Conservation (phyloP, 208 protist species). For the Trypanosoma melophagium region DNA sequence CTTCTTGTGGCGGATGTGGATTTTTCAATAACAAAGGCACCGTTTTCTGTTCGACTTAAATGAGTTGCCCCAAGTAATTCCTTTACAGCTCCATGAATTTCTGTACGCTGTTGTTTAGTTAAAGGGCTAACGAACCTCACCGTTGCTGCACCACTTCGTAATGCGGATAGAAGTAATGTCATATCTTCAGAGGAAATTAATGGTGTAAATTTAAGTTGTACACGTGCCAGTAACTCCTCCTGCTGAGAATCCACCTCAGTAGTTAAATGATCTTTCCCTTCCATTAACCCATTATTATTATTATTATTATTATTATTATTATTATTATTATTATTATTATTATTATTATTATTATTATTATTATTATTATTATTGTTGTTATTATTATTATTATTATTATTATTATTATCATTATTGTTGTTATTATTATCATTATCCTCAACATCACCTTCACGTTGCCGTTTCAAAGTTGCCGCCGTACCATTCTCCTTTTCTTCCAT, state of each 20-base stretch:
- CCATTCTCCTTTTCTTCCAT: background rate
- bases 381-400: background rate
- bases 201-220: conserved; percentile 21
- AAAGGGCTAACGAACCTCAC: conserved; percentile 36
- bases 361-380: background rate
- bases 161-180: conserved; percentile 30
- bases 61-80: conserved; percentile 50
- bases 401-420: background rate
- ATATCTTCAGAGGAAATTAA: conserved; percentile 54
- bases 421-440: background rate
- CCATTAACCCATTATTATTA: too few species aligned
- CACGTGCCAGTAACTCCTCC: background rate
- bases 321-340: background rate
- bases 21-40: conserved; percentile 50
- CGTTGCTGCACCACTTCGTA: conserved; percentile 27
- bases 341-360: too few species aligned
- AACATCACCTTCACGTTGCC: conserved; percentile 1
- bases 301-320: background rate
- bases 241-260: background rate
- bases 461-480: conserved; percentile 9
- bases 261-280: background rate
- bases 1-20: conserved; percentile 60
- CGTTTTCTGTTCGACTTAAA: conserved; percentile 69
- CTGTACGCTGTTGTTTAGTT: conserved; percentile 59
- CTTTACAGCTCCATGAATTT: conserved; percentile 64